phyloP scores from a whole-genome alignment of 2,329 filamentous ascomycete genomes.

The Talaromyces rugulosus region DNA sequence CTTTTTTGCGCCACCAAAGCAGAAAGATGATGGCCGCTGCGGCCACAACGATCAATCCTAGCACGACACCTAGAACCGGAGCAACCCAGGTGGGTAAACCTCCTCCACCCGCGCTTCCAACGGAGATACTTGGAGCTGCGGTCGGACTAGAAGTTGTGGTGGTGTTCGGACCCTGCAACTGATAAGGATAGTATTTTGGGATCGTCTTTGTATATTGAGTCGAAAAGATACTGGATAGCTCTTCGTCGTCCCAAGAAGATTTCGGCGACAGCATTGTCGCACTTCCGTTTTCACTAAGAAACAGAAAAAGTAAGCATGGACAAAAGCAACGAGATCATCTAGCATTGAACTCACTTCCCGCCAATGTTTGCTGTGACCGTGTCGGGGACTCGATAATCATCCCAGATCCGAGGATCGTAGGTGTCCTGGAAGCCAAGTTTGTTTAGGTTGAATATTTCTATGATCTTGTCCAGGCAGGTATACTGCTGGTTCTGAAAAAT shows the following conservation, averaged over 20 bases:
- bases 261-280: slow-evolving; percentile 24
- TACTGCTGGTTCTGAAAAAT: slow-evolving; percentile 12
- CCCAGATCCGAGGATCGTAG: slow-evolving; percentile 29
- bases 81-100: slow-evolving; percentile 12
- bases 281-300: slow-evolving; percentile 26
- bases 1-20: slow-evolving; percentile 9
- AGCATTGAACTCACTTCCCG: slow-evolving; percentile 25
- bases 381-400: slow-evolving; percentile 27
- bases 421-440: slow-evolving; percentile 27
- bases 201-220: slow-evolving; percentile 54
- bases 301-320: not conserved
- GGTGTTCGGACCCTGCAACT: not conserved
- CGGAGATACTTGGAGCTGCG: not conserved
- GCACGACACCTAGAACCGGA: slow-evolving; percentile 12
- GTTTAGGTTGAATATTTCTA: slow-evolving; percentile 48
- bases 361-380: slow-evolving; percentile 30
- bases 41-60: slow-evolving; percentile 10
- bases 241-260: slow-evolving; percentile 48
- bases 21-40: slow-evolving; percentile 8
- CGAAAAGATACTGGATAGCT: slow-evolving; percentile 52
- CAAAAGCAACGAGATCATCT: not conserved
- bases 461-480: slow-evolving; percentile 50
- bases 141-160: slow-evolving; percentile 7
- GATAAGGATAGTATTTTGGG: slow-evolving; percentile 59
- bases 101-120: slow-evolving; percentile 4